Evolutionary conservation across 495 filamentous ascomycete species (phyloP), one percentile per base, ranked within the genome.

Genomic region (Glutinoglossum americanum): DNA sequence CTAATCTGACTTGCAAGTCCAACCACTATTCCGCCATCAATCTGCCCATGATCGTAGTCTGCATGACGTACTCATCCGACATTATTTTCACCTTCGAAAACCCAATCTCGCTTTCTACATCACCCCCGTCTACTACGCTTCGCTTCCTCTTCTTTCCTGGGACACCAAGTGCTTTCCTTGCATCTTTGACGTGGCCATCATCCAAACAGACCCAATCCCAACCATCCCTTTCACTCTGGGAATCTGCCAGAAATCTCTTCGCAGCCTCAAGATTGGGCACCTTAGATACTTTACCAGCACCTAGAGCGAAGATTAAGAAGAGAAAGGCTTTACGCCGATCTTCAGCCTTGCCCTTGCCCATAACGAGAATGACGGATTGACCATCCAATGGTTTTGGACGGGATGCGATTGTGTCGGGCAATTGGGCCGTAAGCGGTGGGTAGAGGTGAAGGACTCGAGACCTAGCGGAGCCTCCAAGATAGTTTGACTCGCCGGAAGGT

Each of bases 181-280:
- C 21, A 62, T 62, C 25, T 55, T 21, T 58, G 64, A 65, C 11
- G 61, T 60, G 61, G 10, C 33, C 60, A 55, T 73, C 81, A 62
- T 93, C 84, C 10, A 89, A 81, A 69, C 87, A 92, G 0, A 95
- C 71, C 77, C 82, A 86, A 63, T 89, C 81, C 80, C 85, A 94
- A 35, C 65, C 65, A n/a, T 68, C 67, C 15, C 68, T 64, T 0
- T 68, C 67, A 15, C 60, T 56, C 41, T 80, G 74, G 0, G 70
- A 72, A 5, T 75, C 74, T 13, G 77, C 66, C 21, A 88, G 59
- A 51, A 74, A 69, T 28, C 70, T 71, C 57, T 74, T 78, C 8
- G 78, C 84, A 33, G 83, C 80, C 19, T 78, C 75, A 9, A 85
- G 59, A 59, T 80, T 85, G 3, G 74, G 67, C 0, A 83, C 85